Conservation (phyloP, 23 red algal species). For the Gracilaria vermiculophylla region DNA sequence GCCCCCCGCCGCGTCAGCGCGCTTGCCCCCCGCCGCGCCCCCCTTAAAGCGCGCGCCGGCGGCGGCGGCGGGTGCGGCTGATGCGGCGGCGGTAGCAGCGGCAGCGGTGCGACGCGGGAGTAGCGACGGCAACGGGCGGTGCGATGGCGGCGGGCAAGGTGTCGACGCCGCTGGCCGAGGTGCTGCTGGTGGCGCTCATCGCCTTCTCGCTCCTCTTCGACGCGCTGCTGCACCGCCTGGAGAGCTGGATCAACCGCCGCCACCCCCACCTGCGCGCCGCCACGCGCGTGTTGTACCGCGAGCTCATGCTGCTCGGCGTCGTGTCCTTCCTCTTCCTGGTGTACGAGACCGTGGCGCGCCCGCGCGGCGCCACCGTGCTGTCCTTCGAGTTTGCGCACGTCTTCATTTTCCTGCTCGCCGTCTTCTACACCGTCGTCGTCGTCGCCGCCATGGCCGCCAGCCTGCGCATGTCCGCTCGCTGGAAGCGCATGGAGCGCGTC, state of each 20-base stretch:
- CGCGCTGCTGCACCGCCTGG: conserved; percentile 36
- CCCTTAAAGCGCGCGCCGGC: no score
- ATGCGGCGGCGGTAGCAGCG: no score
- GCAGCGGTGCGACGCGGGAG: no score
- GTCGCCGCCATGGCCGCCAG: conserved; percentile 29
- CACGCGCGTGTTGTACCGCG: conserved; percentile 55
- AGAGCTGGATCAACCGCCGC: conserved; percentile 54
- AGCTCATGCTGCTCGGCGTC: conserved; percentile 83
- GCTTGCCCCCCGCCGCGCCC: neutral
- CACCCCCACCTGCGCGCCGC: conserved; percentile 53
- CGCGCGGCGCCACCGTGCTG: conserved; percentile 18
- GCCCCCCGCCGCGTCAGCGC: neutral
- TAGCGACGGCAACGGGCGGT: neutral
- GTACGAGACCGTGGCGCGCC: conserved; percentile 39
- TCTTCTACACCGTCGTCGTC: conserved; percentile 72
- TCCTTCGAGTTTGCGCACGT: conserved; percentile 85
- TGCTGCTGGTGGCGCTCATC: conserved; percentile 64
- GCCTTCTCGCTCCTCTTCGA: conserved; percentile 59
- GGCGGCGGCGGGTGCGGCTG: no score
- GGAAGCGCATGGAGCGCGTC: conserved; percentile 64
- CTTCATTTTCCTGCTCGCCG: conserved; percentile 81
- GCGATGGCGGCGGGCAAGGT: conserved; percentile 7
- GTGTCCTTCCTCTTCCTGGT: conserved; percentile 65
- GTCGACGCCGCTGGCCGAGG: conserved; percentile 62
- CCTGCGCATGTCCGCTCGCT: conserved; percentile 45